A percentile compares a stretch with the other conserved stretches of the same genome.
Conservation (phyloP, 2,329 filamentous ascomycete genomes). For the Nothomitra cinnamomea region DNA sequence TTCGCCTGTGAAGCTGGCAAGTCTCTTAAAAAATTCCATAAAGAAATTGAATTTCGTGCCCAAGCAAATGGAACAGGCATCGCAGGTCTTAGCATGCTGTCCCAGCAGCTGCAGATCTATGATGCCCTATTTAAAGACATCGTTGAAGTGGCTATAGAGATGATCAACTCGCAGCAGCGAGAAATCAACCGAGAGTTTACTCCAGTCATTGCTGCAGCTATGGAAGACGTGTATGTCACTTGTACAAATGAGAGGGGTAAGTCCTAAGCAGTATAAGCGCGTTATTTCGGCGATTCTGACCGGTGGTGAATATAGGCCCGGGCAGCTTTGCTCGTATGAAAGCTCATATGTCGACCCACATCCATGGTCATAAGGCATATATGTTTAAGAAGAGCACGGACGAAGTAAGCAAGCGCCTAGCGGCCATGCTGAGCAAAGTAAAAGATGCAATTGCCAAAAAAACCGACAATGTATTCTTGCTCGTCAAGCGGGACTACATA, state of each 20-base stretch:
- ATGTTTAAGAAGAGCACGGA: constrained; percentile 35
- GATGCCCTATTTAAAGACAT: constrained; percentile 24
- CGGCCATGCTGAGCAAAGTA: constrained; percentile 22
- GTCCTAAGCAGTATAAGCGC: constrained; percentile 12
- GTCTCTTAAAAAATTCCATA: constrained; percentile 26
- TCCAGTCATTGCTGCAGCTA: constrained; percentile 28
- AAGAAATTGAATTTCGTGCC: constrained; percentile 23
- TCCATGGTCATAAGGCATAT: constrained; percentile 21
- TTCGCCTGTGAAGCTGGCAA: constrained; percentile 20
- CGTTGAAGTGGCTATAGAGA: constrained; percentile 16
- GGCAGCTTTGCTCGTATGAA: constrained; percentile 38
- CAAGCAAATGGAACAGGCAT: constrained; percentile 22
- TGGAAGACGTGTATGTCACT: constrained; percentile 29
- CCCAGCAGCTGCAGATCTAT: constrained; percentile 26
- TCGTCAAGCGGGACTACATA: constrained; percentile 19
- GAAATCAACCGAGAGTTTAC: constrained; percentile 37
- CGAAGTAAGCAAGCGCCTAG: constrained; percentile 25
- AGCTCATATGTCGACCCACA: constrained; percentile 27
- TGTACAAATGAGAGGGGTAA: constrained; percentile 27
- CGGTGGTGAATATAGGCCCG: constrained; percentile 13
- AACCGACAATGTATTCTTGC: constrained; percentile 17
- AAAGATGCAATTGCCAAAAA: constrained; percentile 15
- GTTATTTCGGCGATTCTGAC: background rate
- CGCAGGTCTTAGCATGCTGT: constrained; percentile 24
- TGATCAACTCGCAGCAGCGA: constrained; percentile 30